Evolutionary conservation across 306 rosid species (phyloP).

Genomic region (Myrica gale): DNA sequence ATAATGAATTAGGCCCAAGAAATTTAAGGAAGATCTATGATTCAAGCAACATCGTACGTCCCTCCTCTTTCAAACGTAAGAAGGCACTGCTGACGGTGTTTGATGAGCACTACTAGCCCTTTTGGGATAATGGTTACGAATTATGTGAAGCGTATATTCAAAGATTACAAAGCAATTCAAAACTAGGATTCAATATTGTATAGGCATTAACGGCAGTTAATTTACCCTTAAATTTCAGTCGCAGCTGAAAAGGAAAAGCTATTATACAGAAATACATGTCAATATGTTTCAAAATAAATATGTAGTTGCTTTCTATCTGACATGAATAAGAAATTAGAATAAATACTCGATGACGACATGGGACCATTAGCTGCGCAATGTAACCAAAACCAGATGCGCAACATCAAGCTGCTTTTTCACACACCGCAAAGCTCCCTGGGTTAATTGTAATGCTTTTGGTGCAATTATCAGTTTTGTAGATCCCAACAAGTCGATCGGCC

Average conservation of each 20-base stretch:
- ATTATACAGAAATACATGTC: background rate
- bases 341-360: background rate
- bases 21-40: too few relatives aligned
- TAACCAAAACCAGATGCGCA: background rate
- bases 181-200: background rate
- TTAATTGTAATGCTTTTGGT: conserved; percentile 90
- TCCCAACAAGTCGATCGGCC: conserved; percentile 93
- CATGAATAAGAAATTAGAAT: background rate
- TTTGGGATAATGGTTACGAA: too few relatives aligned
- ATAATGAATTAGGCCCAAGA: too few relatives aligned
- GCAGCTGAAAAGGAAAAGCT: background rate
- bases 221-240: background rate
- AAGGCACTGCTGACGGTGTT: background rate
- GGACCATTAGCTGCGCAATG: background rate
- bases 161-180: background rate
- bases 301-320: background rate
- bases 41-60: background rate
- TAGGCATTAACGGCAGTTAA: background rate
- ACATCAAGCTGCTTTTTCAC: conserved; percentile 59
- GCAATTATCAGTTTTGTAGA: conserved; percentile 91
- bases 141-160: background rate
- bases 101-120: background rate
- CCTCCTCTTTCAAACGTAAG: background rate
- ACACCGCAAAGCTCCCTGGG: conserved; percentile 72
- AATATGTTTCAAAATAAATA: background rate